phyloP scores from a whole-genome alignment of 1,139 yeast genomes.

The Geotrichum fermentans region DNA sequence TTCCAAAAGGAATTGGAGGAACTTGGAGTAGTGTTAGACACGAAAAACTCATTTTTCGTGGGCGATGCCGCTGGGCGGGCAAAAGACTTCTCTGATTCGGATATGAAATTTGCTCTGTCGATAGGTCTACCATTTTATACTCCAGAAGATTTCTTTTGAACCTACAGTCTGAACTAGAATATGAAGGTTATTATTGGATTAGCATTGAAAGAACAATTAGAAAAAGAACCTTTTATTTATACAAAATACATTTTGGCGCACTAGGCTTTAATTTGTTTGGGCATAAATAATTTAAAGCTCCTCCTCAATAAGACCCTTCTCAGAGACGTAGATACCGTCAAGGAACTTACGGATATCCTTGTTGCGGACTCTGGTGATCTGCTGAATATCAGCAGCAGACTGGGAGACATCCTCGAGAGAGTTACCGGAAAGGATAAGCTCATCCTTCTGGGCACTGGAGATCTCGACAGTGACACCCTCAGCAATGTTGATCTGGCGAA shows the following conservation, averaged over 20 bases:
- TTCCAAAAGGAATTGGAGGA: constrained; percentile 40
- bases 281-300: constrained; percentile 43
- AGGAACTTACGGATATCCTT: constrained; percentile 99
- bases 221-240: constrained; percentile 8
- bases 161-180: neutral
- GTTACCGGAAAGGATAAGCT: constrained; percentile 88
- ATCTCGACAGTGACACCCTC: constrained; percentile 90
- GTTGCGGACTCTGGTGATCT: constrained; percentile 98
- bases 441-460: constrained; percentile 88
- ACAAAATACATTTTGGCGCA: constrained; percentile 13
- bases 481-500: constrained; percentile 75
- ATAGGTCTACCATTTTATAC: constrained; percentile 51
- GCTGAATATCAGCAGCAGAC: constrained; percentile 97
- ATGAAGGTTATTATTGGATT: neutral
- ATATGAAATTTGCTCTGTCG: constrained; percentile 58
- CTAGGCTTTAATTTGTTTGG: neutral
- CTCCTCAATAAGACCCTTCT: constrained; percentile 80
- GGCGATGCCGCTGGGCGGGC: constrained; percentile 95
- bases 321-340: constrained; percentile 99
- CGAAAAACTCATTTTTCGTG: constrained; percentile 57
- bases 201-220: constrained; percentile 4
- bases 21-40: constrained; percentile 35
- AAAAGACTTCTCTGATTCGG: constrained; percentile 74
- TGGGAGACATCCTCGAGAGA: constrained; percentile 97
- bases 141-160: constrained; percentile 58